Percentiles rank a stretch among this genome's conserved stretches.
phyloP scores from a whole-genome alignment of 495 filamentous ascomycete species.

The Halenospora varia region DNA sequence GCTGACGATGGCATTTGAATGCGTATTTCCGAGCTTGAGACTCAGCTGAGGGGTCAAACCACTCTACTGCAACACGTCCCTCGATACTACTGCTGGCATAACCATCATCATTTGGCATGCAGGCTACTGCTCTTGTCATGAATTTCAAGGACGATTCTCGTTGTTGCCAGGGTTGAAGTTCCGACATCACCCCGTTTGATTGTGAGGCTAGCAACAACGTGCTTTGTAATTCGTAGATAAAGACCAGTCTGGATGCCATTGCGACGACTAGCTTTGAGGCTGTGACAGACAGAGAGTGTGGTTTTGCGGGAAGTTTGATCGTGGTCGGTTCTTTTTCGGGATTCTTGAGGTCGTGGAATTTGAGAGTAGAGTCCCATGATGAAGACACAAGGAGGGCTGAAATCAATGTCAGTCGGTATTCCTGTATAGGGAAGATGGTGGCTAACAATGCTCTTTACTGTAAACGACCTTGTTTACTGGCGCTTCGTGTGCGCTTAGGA shows the following conservation, averaged over 20 bases:
- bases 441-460: slow-evolving; percentile 63
- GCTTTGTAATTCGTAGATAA: slow-evolving; percentile 85
- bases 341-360: slow-evolving; percentile 63
- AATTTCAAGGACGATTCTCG: slow-evolving; percentile 92
- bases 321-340: slow-evolving; percentile 43
- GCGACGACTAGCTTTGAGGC: slow-evolving; percentile 85
- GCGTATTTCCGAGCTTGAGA: slow-evolving; percentile 93
- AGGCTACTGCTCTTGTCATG: slow-evolving; percentile 89
- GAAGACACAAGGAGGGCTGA: slow-evolving; percentile 70
- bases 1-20: slow-evolving; percentile 94
- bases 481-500: slow-evolving; percentile 71
- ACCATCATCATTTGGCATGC: slow-evolving; percentile 92
- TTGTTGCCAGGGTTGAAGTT: slow-evolving; percentile 79
- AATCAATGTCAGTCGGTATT: slow-evolving; percentile 17
- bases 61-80: slow-evolving; percentile 91
- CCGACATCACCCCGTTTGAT: slow-evolving; percentile 33
- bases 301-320: slow-evolving; percentile 73
- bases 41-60: slow-evolving; percentile 84
- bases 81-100: slow-evolving; percentile 90
- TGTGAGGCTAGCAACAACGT: slow-evolving; percentile 52
- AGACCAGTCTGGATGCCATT: slow-evolving; percentile 85
- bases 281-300: slow-evolving; percentile 78
- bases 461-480: slow-evolving; percentile 82
- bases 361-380: slow-evolving; percentile 89
- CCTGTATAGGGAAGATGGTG: background rate